These are phyloP conservation scores for Umbilicus rupestris DNA, from an alignment of 164 flowering plant species.

Conservation along the genomic window DNA sequence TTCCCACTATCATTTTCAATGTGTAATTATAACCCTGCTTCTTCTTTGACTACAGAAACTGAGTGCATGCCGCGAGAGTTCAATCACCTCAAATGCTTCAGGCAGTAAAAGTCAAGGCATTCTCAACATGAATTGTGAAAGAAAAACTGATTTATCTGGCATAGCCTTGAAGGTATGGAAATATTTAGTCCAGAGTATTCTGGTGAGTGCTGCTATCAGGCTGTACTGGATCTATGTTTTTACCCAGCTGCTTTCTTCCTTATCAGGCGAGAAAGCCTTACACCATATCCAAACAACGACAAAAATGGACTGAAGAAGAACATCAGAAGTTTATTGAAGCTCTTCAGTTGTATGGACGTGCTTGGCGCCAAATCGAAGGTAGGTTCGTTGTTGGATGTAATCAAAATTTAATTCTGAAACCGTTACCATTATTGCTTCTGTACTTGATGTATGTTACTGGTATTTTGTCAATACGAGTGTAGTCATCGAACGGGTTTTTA, in stretches of 20 bases:
- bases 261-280: slow-evolving; percentile 1
- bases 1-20: too few species aligned
- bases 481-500: neutral
- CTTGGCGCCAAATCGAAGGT: slow-evolving; percentile 4
- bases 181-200: neutral
- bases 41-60: too few species aligned
- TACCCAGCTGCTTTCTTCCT: neutral
- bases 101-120: too few species aligned
- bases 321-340: slow-evolving; percentile 6
- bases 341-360: slow-evolving; percentile 2
- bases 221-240: neutral
- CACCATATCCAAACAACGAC: slow-evolving; percentile 3
- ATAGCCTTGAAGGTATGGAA: neutral
- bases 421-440: neutral
- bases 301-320: slow-evolving; percentile 7
- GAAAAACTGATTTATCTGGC: neutral
- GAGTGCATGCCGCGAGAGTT: too few species aligned
- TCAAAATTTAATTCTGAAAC: neutral
- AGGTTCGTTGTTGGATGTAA: neutral
- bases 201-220: neutral
- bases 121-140: neutral
- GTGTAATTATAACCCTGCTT: too few species aligned
- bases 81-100: too few species aligned
- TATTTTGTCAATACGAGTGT: neutral
- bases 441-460: neutral